These are phyloP conservation scores for Ceratocystis diversiconidia DNA, from an alignment of 2,329 filamentous ascomycete species.

Conservation along the genomic window DNA sequence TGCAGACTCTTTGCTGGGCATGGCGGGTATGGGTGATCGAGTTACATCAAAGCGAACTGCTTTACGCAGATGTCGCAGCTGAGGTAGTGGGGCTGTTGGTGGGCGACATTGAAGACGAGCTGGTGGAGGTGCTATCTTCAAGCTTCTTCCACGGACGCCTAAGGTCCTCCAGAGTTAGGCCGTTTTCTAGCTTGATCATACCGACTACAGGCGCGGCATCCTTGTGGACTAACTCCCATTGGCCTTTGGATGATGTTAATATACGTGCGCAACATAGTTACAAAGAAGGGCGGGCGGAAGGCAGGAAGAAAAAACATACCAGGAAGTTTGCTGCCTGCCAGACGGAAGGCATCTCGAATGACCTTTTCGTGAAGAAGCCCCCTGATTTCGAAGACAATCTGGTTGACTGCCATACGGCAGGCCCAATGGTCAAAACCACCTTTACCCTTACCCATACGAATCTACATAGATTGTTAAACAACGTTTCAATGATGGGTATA, in stretches of 20 bases:
- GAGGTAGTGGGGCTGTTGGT: constrained; percentile 4
- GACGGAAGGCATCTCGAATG: constrained; percentile 77
- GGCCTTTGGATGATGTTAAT: constrained; percentile 34
- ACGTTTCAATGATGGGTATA: background rate
- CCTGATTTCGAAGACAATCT: constrained; percentile 83
- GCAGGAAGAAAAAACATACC: constrained; percentile 38
- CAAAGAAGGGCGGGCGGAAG: background rate
- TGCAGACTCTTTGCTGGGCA: background rate
- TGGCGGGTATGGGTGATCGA: constrained; percentile 1
- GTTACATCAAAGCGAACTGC: background rate
- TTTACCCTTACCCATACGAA: constrained; percentile 98
- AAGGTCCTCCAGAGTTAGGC: constrained; percentile 67
- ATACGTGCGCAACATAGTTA: background rate
- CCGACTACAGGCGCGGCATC: constrained; percentile 83
- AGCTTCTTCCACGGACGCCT: constrained; percentile 57
- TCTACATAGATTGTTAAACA: constrained; percentile 30
- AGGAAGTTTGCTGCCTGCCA: constrained; percentile 90
- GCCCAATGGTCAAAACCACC: constrained; percentile 97
- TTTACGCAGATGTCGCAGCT: constrained; percentile 9
- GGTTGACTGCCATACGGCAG: constrained; percentile 73
- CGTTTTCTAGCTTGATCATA: constrained; percentile 68
- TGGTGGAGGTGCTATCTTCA: background rate
- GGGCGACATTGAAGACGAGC: background rate
- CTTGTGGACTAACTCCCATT: constrained; percentile 89
- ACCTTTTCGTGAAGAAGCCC: constrained; percentile 90